Base-by-base conservation (phyloP, 2,329 filamentous ascomycete genomes). In the Botrytis aclada region DNA sequence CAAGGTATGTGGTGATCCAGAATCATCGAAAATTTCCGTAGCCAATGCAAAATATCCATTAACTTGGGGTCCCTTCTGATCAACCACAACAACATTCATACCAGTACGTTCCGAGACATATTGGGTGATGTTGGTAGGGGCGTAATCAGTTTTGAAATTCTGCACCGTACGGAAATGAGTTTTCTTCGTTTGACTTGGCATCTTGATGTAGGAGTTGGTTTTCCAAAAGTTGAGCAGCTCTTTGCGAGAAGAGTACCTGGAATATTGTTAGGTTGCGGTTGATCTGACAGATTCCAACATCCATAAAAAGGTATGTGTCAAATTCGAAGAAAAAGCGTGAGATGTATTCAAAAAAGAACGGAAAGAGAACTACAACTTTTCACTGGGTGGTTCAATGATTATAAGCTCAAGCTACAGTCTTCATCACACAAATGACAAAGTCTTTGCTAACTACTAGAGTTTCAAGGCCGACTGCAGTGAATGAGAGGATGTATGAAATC, bases 11-110 rank as follows among this genome's bases (percentile, higher is more conserved):
- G 93, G 96, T 22, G 96, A 93, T 58, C 96, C 96, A 18, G 95
- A 98, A 82, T 99, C 94, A 84, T 99, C 96, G 79, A 97, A 92
- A 78, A 99, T 98, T 83, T 99, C 96, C 4, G 96, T 99, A 47
- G 96, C 96, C 70, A 99, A 87, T 47, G 95, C 92, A 83, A 99
- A 99, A 83, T 97, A 97, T 47, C 96, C 96, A 77, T 93, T 92
- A 74, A 98, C 88, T 82, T 98, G 98, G n/a, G 96, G 96, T 0
- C 96, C 95, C 81, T 96, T 90, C 78, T 94, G 91, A 81, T 98
- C 93, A 77, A 97, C 94, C 67, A 98, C 93, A 58, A 97, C 90
- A 47, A 97, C 92, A 77, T 95, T 92, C 93, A 99, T 96, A 70
- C 96, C 96, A 75, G 95, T 99, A 76, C 94, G 88, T 78, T 94